These are phyloP conservation scores for Camptophora hylomeconis DNA, from an alignment of 2,329 filamentous ascomycete species.

Conservation along the genomic window DNA sequence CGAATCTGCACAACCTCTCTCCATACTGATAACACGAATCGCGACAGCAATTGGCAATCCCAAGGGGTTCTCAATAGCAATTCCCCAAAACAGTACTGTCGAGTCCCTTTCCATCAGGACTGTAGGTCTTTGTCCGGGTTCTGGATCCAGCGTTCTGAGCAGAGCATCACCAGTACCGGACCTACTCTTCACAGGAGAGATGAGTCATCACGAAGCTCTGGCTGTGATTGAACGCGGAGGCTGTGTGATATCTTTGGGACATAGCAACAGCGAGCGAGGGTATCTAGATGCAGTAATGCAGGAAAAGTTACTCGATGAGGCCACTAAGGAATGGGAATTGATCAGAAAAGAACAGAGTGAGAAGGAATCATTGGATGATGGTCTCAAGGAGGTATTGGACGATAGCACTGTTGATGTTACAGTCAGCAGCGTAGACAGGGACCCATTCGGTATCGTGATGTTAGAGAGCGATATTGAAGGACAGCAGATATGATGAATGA, in stretches of 20 bases:
- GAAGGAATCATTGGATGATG: too few species aligned
- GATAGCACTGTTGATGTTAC: conserved; percentile 50
- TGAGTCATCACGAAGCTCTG: conserved; percentile 85
- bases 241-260: conserved; percentile 73
- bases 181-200: conserved; percentile 78
- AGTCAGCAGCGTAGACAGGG: conserved; percentile 67
- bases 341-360: conserved; percentile 30
- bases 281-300: conserved; percentile 64
- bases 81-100: conserved; percentile 42
- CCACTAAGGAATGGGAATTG: conserved; percentile 44
- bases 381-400: conserved; percentile 34
- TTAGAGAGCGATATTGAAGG: conserved; percentile 15
- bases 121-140: conserved; percentile 82
- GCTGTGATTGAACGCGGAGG: conserved; percentile 72
- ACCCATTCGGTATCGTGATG: conserved; percentile 71
- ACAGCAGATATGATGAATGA: conserved; percentile 9
- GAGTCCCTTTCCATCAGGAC: conserved; percentile 47
- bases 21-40: conserved; percentile 49
- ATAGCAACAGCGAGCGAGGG: conserved; percentile 82
- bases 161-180: conserved; percentile 50
- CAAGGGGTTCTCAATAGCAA: conserved; percentile 49
- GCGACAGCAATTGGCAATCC: conserved; percentile 52
- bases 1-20: conserved; percentile 37
- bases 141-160: conserved; percentile 55
- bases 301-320: conserved; percentile 45